Conservation (phyloP, 495 filamentous ascomycete genomes). For the Penicillium samsonianum region DNA sequence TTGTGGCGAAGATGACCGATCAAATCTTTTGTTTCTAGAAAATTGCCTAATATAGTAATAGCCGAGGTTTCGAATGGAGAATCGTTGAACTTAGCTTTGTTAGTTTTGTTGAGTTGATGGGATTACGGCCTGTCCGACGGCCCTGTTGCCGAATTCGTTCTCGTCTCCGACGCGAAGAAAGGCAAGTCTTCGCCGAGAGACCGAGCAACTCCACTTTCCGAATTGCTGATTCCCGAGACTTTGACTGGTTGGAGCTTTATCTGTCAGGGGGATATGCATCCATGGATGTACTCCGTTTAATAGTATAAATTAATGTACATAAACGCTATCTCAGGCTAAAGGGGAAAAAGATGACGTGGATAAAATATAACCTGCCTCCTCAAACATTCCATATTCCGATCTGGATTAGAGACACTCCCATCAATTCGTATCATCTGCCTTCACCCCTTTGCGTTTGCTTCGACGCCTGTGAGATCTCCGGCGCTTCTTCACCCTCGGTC, state of each 20-base stretch:
- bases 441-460: neutral
- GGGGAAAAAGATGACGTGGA: neutral
- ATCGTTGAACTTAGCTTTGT: neutral
- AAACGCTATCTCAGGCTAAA: neutral
- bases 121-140: neutral
- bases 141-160: slow-evolving; percentile 1
- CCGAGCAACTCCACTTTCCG: neutral
- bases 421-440: neutral
- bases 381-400: neutral
- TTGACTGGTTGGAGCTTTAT: slow-evolving; percentile 12
- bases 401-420: neutral
- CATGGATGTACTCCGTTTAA: neutral
- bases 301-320: neutral
- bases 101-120: slow-evolving; percentile 1
- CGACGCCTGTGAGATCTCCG: slow-evolving; percentile 1
- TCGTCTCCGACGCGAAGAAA: neutral
- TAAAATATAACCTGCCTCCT: no score
- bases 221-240: neutral
- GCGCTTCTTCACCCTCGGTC: neutral
- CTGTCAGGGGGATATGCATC: neutral
- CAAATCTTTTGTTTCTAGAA: slow-evolving; percentile 38
- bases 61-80: slow-evolving; percentile 12
- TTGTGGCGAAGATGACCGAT: slow-evolving; percentile 41
- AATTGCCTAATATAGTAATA: slow-evolving; percentile 4
- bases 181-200: neutral